phyloP scores from a whole-genome alignment of 345 rosid genomes.

The Brassica incana region DNA sequence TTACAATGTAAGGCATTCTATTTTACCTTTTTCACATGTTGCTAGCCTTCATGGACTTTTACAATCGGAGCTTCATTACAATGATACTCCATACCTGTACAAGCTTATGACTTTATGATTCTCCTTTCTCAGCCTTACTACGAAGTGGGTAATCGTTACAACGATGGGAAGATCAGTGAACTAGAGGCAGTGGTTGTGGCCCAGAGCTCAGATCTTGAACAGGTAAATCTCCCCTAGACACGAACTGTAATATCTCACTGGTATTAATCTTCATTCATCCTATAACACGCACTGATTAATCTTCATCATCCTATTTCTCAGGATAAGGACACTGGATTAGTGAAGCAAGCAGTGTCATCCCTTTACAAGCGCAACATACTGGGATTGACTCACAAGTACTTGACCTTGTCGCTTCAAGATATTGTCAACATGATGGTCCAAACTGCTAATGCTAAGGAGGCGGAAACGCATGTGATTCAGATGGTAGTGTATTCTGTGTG shows the following conservation, averaged over 20 bases:
- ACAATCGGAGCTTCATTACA: too few species aligned
- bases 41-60: neutral
- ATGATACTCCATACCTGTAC: neutral
- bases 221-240: conserved; percentile 47
- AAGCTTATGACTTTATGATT: conserved; percentile 15
- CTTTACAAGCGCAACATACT: conserved; percentile 93
- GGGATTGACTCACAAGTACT: conserved; percentile 89
- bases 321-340: conserved; percentile 94
- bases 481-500: conserved; percentile 56
- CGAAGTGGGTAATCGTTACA: conserved; percentile 68
- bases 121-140: conserved; percentile 58
- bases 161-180: conserved; percentile 61
- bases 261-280: conserved; percentile 11
- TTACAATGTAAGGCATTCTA: conserved; percentile 53
- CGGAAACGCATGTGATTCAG: conserved; percentile 76
- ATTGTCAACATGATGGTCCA: conserved; percentile 72
- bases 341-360: conserved; percentile 86
- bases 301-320: conserved; percentile 35
- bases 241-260: conserved; percentile 3
- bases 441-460: conserved; percentile 40
- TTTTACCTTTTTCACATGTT: conserved; percentile 6
- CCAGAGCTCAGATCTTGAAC: conserved; percentile 58
- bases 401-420: conserved; percentile 96
- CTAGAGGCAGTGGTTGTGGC: conserved; percentile 57
- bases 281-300: neutral